Percentiles rank a stretch among this genome's conserved stretches.
Conservation (phyloP, 768 basidiomycete species). For the Hypholoma sublateritium region DNA sequence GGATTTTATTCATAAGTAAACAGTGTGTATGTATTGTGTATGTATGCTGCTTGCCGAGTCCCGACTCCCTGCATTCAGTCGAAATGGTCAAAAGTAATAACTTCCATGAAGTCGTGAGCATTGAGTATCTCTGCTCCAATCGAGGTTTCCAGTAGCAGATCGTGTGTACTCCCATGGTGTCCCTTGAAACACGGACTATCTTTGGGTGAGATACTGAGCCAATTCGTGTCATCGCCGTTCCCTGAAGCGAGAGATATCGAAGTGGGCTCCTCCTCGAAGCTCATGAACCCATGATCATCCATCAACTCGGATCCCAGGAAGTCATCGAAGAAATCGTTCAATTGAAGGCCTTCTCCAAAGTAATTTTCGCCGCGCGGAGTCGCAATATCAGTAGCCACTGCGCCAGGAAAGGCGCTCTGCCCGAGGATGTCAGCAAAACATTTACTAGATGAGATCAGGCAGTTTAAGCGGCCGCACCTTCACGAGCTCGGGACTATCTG, state of each 20-base stretch:
- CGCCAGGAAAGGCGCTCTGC: not conserved
- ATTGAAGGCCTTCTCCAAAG: not conserved
- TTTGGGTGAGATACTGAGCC: conserved; percentile 1
- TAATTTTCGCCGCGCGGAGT: not conserved
- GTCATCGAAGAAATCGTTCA: not conserved
- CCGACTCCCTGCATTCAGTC: not conserved
- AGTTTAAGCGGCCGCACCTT: conserved; percentile 10
- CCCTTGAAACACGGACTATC: not conserved
- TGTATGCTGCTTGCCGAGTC: too few relatives aligned
- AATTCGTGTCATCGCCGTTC: conserved; percentile 5
- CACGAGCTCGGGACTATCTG: not conserved
- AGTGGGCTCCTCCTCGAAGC: conserved; percentile 8
- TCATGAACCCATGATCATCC: conserved; percentile 17
- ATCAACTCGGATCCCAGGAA: conserved; percentile 3
- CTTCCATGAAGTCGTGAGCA: not conserved
- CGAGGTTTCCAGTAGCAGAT: not conserved
- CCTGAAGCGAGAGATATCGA: conserved; percentile 2
- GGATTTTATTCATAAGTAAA: too few relatives aligned
- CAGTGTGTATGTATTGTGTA: too few relatives aligned
- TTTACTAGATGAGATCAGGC: too few relatives aligned
- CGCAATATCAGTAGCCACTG: not conserved
- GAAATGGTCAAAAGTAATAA: conserved; percentile 10
- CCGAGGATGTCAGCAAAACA: not conserved
- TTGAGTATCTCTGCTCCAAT: not conserved
- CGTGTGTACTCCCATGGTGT: not conserved